phyloP scores from a whole-genome alignment of 2,329 filamentous ascomycete species.

The Aspergillus cejpii region DNA sequence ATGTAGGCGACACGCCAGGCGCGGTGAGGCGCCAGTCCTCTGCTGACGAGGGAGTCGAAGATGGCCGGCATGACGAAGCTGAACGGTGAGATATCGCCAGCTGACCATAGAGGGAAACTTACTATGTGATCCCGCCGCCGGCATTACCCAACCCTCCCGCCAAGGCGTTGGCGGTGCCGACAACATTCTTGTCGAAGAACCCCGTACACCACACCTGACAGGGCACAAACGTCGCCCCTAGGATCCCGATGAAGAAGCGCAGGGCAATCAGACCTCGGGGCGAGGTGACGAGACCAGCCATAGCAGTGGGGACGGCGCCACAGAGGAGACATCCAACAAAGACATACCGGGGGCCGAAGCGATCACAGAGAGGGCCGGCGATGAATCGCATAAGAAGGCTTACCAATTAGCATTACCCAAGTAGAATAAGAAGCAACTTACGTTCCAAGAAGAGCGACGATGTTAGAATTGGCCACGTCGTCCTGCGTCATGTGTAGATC shows the following conservation, averaged over 20 bases:
- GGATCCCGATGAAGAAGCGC: slow-evolving; percentile 41
- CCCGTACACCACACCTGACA: slow-evolving; percentile 91
- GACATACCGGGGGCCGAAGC: slow-evolving; percentile 70
- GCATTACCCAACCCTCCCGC: slow-evolving; percentile 81
- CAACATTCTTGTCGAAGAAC: slow-evolving; percentile 88
- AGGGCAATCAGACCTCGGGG: slow-evolving; percentile 47
- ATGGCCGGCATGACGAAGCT: slow-evolving; percentile 84
- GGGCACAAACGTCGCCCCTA: slow-evolving; percentile 41
- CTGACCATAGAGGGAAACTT: slow-evolving; percentile 6
- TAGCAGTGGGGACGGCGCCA: slow-evolving; percentile 72
- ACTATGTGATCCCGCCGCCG: slow-evolving; percentile 81
- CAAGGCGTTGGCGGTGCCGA: slow-evolving; percentile 80
- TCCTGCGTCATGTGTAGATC: slow-evolving; percentile 65
- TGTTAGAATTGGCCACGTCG: slow-evolving; percentile 83
- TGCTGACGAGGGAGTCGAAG: slow-evolving; percentile 65
- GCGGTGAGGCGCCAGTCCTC: slow-evolving; percentile 56
- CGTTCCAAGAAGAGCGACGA: slow-evolving; percentile 69
- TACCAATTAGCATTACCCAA: slow-evolving; percentile 33
- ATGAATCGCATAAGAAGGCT: slow-evolving; percentile 68
- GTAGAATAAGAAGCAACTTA: no score
- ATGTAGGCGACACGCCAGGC: slow-evolving; percentile 83
- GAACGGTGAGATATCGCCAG: slow-evolving; percentile 1
- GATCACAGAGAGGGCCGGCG: slow-evolving; percentile 78
- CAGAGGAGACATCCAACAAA: slow-evolving; percentile 71
- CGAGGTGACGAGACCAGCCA: slow-evolving; percentile 68